phyloP scores from a whole-genome alignment of 2,329 filamentous ascomycete species.

The Colletotrichum spaethianum region DNA sequence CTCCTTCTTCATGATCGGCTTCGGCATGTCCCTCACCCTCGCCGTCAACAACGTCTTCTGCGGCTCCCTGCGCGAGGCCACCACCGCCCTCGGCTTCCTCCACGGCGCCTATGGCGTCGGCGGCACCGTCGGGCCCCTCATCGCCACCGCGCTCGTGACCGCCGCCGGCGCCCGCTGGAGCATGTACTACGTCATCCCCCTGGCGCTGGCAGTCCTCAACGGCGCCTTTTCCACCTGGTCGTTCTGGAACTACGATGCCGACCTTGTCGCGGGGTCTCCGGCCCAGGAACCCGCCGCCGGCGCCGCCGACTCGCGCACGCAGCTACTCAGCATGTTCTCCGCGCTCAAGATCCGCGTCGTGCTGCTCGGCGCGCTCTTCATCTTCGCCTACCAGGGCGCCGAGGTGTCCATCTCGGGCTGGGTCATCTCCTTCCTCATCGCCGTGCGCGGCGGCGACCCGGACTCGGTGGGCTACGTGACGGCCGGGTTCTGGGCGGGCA shows the following conservation, averaged over 20 bases:
- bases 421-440: conserved; percentile 89
- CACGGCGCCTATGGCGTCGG: conserved; percentile 80
- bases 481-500: conserved; percentile 79
- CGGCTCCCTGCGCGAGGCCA: conserved; percentile 67
- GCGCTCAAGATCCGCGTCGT: conserved; percentile 71
- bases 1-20: conserved; percentile 78
- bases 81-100: conserved; percentile 70
- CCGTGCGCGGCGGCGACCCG: conserved; percentile 78
- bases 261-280: conserved; percentile 51
- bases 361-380: conserved; percentile 82
- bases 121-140: conserved; percentile 77
- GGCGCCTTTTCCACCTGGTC: conserved; percentile 74
- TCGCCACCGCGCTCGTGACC: conserved; percentile 81
- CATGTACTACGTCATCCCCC: conserved; percentile 78
- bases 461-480: conserved; percentile 84
- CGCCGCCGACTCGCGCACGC: conserved; percentile 43
- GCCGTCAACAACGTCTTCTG: conserved; percentile 73
- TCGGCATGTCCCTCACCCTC: conserved; percentile 69
- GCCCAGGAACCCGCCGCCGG: conserved; percentile 43
- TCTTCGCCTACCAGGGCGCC: conserved; percentile 88
- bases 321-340: conserved; percentile 61
- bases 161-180: conserved; percentile 73
- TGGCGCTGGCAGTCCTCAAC: conserved; percentile 71
- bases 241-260: conserved; percentile 79
- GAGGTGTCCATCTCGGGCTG: conserved; percentile 89